A percentile compares a stretch with the other conserved stretches of the same genome.
These are phyloP conservation scores for Penicillium sclerotiorum DNA, from an alignment of 2,329 filamentous ascomycete genomes.

Conservation along the genomic window DNA sequence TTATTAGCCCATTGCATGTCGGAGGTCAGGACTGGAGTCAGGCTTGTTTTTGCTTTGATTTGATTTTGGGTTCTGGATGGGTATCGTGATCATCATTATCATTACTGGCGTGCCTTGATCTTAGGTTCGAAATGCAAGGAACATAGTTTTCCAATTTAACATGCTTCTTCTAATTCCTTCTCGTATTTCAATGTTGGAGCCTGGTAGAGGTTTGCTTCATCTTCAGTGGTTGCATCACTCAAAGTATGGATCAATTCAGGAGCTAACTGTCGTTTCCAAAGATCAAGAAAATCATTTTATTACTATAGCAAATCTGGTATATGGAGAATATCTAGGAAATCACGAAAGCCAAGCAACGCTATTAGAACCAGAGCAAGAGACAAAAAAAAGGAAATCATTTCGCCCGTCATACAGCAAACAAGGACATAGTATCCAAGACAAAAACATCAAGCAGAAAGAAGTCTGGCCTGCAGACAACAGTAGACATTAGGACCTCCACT, in stretches of 20 bases:
- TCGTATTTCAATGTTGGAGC: too few relatives aligned
- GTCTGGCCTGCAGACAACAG: conserved; percentile 28
- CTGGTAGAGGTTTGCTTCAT: too few relatives aligned
- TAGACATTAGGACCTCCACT: background rate
- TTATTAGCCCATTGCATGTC: conserved; percentile 1
- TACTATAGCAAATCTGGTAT: conserved; percentile 1
- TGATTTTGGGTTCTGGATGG: background rate
- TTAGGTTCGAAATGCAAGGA: too few relatives aligned
- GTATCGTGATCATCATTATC: too few relatives aligned
- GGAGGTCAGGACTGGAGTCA: background rate
- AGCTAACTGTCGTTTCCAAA: too few relatives aligned
- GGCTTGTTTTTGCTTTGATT: background rate
- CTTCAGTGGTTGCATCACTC: too few relatives aligned
- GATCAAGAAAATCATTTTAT: background rate
- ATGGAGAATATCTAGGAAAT: background rate
- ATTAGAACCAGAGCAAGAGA: background rate
- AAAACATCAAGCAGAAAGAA: conserved; percentile 10
- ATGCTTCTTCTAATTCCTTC: too few relatives aligned
- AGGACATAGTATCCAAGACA: conserved; percentile 7
- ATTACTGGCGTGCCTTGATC: too few relatives aligned
- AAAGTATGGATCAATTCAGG: too few relatives aligned
- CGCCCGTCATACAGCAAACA: conserved; percentile 4
- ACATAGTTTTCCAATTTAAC: too few relatives aligned
- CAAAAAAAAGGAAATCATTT: background rate
- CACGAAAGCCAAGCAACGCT: too few relatives aligned